Base-by-base conservation (phyloP, 805 yeast species). In the Candida adriatica region DNA sequence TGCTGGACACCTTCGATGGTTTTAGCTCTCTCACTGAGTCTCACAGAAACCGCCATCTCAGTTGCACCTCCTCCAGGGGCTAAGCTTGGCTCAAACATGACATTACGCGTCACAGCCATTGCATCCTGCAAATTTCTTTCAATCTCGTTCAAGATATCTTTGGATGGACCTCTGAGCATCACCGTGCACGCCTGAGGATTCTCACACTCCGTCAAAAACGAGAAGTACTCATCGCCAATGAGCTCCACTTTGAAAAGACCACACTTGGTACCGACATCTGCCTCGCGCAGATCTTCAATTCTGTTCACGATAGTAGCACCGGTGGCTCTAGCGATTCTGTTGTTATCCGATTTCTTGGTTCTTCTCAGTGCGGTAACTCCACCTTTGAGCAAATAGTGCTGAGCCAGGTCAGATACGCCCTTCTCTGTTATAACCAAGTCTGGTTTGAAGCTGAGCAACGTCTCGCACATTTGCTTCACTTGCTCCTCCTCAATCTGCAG, bases 1-100 rank as follows among this genome's bases (percentile, higher is more conserved):
- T 92, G 98, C 37, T 83, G 88, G 36, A 90, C 81, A 40, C 97
- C 98, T 58, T 87, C 96, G 45, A 92, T 74, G 30, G 77, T 70
- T 65, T 87, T 90, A 30, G 97, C 96, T 62, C 75, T 80, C 56
- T 88, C 96, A 13, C 95, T 73, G 38, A 92, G 69, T 44, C 70
- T 75, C 18, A 92, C 96, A 38, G 90, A 71, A 24, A 92, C 87
- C 3, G 97, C 97, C 97, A 92, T 92, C 64, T 92, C 98, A 18
- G 96, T 90, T 32, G 99, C 98, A 49, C 99, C 98, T 39, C 98
- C 99, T 50, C 99, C 99, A 30, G 99, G 99, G 2, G 95, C 73
- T 53, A 92, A 71, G 25, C 88, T 75, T 31, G 99, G 98, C 58
- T 90, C 95, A 47, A 90, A 78, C 69, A 86, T 72, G 21, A 92